These are phyloP conservation scores for Pseudozyma pruni DNA, from an alignment of 1,284 basidiomycete species.

Conservation along the genomic window DNA sequence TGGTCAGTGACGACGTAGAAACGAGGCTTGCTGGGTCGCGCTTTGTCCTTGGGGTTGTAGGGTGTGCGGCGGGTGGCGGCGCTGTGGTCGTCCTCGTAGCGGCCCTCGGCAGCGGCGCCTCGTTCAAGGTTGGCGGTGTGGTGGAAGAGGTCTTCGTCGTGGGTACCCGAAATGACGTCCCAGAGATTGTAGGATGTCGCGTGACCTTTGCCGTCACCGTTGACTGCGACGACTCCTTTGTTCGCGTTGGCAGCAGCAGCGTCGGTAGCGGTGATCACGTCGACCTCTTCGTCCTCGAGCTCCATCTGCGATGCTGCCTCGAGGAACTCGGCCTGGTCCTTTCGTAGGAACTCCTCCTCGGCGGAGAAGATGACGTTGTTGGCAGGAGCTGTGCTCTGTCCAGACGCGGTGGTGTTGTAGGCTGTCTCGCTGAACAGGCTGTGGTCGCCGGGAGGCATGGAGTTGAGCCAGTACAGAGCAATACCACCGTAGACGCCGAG, in stretches of 20 bases:
- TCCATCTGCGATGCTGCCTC: conserved; percentile 54
- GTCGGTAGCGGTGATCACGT: not conserved
- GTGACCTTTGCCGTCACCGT: conserved; percentile 8
- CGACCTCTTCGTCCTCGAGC: conserved; percentile 45
- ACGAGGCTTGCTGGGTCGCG: conserved; percentile 46
- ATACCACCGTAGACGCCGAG: conserved; percentile 61
- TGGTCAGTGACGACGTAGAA: conserved; percentile 65
- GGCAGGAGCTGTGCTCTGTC: not conserved
- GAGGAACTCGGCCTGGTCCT: conserved; percentile 47
- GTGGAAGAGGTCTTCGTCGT: conserved; percentile 62
- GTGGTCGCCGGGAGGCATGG: conserved; percentile 28
- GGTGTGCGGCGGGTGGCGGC: not conserved
- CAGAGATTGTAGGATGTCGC: conserved; percentile 46
- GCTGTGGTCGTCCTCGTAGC: conserved; percentile 37
- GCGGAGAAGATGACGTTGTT: conserved; percentile 36
- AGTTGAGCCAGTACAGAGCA: conserved; percentile 57
- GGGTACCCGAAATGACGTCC: conserved; percentile 54
- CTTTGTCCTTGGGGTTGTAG: conserved; percentile 19
- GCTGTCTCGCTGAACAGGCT: not conserved
- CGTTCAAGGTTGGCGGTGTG: conserved; percentile 47
- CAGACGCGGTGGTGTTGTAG: not conserved
- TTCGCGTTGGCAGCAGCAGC: not conserved
- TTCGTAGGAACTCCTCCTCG: conserved; percentile 52
- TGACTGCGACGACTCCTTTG: conserved; percentile 1
- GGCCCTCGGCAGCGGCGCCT: conserved; percentile 40